A percentile compares a stretch with the other conserved stretches of the same genome.
These are phyloP conservation scores for Xylariaceae sp. DNA, from an alignment of 2,329 filamentous ascomycete species.

Conservation along the genomic window DNA sequence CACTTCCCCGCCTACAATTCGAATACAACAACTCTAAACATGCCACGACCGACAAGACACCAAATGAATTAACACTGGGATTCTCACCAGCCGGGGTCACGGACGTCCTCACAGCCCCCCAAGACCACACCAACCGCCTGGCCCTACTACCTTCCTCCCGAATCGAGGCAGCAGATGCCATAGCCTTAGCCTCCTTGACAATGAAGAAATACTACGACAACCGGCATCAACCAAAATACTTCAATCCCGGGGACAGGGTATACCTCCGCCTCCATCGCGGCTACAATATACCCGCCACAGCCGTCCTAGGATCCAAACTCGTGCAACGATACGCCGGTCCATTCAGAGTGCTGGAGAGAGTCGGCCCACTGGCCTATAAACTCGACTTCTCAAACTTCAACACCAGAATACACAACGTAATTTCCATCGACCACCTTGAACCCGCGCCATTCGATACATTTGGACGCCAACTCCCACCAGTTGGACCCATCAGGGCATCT, in stretches of 20 bases:
- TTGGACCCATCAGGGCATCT: constrained; percentile 8
- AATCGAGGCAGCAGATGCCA: background rate
- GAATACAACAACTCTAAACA: background rate
- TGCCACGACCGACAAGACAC: background rate
- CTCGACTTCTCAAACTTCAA: background rate
- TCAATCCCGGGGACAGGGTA: background rate
- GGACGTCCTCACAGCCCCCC: background rate
- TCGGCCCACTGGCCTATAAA: background rate
- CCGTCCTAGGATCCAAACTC: background rate
- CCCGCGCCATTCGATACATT: background rate
- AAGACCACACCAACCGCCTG: background rate
- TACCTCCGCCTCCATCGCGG: constrained; percentile 3
- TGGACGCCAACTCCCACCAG: background rate
- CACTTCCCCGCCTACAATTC: background rate
- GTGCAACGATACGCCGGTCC: constrained; percentile 4
- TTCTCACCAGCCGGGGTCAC: background rate
- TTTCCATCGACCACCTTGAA: background rate
- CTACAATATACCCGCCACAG: background rate
- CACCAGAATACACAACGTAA: background rate
- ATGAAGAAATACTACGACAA: constrained; percentile 1
- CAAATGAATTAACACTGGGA: background rate
- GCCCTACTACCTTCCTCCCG: background rate
- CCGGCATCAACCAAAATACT: background rate
- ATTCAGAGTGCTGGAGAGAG: background rate
- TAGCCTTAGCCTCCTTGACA: background rate